phyloP scores from a whole-genome alignment of 495 filamentous ascomycete genomes.

The Aspergillus sclerotiicarbonarius region DNA sequence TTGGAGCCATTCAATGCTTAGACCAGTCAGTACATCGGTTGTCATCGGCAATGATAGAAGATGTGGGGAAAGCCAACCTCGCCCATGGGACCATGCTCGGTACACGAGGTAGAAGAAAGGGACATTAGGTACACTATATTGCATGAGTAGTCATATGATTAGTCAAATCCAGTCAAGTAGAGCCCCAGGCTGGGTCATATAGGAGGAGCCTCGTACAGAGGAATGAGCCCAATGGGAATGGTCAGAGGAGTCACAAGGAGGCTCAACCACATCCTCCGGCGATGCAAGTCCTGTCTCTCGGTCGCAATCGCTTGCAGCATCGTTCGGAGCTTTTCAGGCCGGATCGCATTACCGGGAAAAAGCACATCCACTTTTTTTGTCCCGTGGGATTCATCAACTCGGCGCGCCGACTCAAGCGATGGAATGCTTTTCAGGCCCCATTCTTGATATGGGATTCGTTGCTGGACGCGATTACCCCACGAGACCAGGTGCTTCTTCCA shows the following conservation, averaged over 20 bases:
- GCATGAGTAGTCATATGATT: constrained; percentile 7
- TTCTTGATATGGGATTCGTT: constrained; percentile 92
- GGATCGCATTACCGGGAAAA: constrained; percentile 70
- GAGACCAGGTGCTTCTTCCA: constrained; percentile 85
- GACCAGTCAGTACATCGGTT: constrained; percentile 10
- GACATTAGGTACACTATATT: constrained; percentile 79
- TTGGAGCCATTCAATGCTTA: constrained; percentile 76
- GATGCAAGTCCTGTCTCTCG: constrained; percentile 78
- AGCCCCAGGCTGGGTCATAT: background rate
- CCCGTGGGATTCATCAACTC: constrained; percentile 59
- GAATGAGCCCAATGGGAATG: constrained; percentile 75
- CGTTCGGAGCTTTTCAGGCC: constrained; percentile 54
- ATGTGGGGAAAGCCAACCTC: constrained; percentile 40
- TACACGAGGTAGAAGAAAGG: constrained; percentile 96
- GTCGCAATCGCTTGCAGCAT: constrained; percentile 65
- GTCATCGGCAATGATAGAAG: background rate
- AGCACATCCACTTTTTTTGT: constrained; percentile 70
- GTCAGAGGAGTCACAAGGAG: constrained; percentile 81
- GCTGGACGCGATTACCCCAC: constrained; percentile 82
- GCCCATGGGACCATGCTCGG: constrained; percentile 70
- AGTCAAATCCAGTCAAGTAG: constrained; percentile 4
- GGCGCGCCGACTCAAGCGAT: constrained; percentile 66
- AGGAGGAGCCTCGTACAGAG: constrained; percentile 60
- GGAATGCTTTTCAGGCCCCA: constrained; percentile 96
- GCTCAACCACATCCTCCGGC: constrained; percentile 72